Conservation (phyloP, 192 early-diverging fungal genomes). For the Spizellomyces sp. region DNA sequence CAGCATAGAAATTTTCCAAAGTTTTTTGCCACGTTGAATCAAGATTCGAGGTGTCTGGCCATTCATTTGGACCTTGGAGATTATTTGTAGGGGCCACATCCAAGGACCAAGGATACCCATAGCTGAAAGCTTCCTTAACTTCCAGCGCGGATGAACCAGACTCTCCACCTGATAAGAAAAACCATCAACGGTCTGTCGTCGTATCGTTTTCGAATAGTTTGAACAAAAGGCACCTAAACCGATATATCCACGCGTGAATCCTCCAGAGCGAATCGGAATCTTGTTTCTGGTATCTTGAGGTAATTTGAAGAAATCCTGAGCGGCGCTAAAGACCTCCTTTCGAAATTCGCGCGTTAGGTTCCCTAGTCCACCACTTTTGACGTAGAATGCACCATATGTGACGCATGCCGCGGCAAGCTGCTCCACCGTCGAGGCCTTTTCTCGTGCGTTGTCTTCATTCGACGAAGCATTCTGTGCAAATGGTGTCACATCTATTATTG, state of each 20-base stretch:
- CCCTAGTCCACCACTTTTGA: slow-evolving; percentile 7
- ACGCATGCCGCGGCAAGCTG: slow-evolving; percentile 14
- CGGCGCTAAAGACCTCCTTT: neutral
- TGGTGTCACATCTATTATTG: slow-evolving; percentile 13
- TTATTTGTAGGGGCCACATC: slow-evolving; percentile 36
- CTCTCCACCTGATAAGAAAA: slow-evolving; percentile 30
- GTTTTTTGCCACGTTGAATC: slow-evolving; percentile 16
- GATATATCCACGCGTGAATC: slow-evolving; percentile 22
- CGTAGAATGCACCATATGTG: slow-evolving; percentile 13
- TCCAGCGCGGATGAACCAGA: slow-evolving; percentile 58
- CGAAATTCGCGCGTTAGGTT: slow-evolving; percentile 3
- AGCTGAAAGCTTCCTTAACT: slow-evolving; percentile 63
- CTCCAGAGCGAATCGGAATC: slow-evolving; percentile 13
- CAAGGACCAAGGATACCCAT: slow-evolving; percentile 50
- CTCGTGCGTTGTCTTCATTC: neutral
- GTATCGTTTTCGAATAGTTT: neutral
- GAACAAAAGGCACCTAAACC: neutral
- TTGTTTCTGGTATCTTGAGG: slow-evolving; percentile 6
- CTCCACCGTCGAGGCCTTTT: slow-evolving; percentile 1
- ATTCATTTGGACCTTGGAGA: slow-evolving; percentile 57
- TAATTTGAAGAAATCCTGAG: slow-evolving; percentile 3
- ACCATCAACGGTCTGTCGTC: neutral
- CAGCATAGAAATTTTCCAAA: slow-evolving; percentile 41
- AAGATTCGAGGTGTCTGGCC: slow-evolving; percentile 39
- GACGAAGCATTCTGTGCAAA: neutral